These are phyloP conservation scores for Nakazawaea wickerhamii DNA, from an alignment of 805 yeast species.

Conservation along the genomic window DNA sequence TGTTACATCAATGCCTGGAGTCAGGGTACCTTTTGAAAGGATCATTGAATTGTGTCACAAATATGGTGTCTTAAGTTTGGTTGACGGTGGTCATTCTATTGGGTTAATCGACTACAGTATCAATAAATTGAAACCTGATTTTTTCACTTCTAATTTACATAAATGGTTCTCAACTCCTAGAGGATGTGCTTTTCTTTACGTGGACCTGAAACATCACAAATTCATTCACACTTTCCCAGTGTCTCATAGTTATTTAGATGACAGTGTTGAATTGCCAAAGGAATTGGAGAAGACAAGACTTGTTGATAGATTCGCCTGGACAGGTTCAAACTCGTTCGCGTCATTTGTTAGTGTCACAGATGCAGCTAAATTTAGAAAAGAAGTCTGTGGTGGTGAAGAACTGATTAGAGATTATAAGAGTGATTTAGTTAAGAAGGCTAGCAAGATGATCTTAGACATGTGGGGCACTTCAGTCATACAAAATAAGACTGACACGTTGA, in stretches of 20 bases:
- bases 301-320: slow-evolving; percentile 41
- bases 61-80: slow-evolving; percentile 43
- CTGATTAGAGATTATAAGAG: slow-evolving; percentile 43
- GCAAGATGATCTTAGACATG: slow-evolving; percentile 29
- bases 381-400: slow-evolving; percentile 57
- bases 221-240: slow-evolving; percentile 53
- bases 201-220: slow-evolving; percentile 43
- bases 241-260: slow-evolving; percentile 40
- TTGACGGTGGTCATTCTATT: slow-evolving; percentile 71
- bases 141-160: slow-evolving; percentile 57
- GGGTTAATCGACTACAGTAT: slow-evolving; percentile 48
- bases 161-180: slow-evolving; percentile 63
- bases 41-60: slow-evolving; percentile 40
- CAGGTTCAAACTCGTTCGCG: slow-evolving; percentile 47
- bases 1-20: slow-evolving; percentile 62
- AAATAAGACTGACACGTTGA: slow-evolving; percentile 28
- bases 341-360: slow-evolving; percentile 35
- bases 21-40: slow-evolving; percentile 47
- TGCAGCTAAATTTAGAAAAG: slow-evolving; percentile 49
- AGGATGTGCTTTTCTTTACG: slow-evolving; percentile 56
- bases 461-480: slow-evolving; percentile 36
- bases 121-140: slow-evolving; percentile 46
- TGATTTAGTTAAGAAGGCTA: slow-evolving; percentile 39
- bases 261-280: slow-evolving; percentile 23
- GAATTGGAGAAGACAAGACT: slow-evolving; percentile 25